Percentiles rank a stretch among this genome's conserved stretches.
These are phyloP conservation scores for Fusarium dimerum DNA, from an alignment of 2,329 filamentous ascomycete genomes.

Conservation along the genomic window DNA sequence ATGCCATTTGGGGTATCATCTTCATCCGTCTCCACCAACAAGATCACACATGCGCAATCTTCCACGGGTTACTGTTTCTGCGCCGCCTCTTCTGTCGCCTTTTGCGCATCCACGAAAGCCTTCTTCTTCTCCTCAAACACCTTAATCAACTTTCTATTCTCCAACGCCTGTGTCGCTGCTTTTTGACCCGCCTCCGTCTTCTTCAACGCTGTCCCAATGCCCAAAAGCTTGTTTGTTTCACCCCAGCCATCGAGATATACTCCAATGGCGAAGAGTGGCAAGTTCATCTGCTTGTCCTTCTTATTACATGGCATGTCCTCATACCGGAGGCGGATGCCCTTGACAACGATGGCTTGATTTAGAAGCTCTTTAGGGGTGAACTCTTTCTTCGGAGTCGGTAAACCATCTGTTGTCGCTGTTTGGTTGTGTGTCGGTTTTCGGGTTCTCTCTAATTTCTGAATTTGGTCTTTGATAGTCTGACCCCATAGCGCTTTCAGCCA, in stretches of 20 bases:
- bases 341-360: conserved; percentile 48
- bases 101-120: conserved; percentile 39
- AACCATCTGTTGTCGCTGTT: background rate
- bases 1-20: background rate
- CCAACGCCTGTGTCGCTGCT: conserved; percentile 64
- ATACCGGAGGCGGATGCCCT: conserved; percentile 63
- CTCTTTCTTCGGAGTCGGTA: conserved; percentile 4
- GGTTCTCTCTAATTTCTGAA: conserved; percentile 43
- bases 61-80: background rate
- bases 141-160: conserved; percentile 65
- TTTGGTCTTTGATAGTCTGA: conserved; percentile 59
- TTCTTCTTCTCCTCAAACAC: conserved; percentile 50
- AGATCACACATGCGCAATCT: background rate
- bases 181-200: conserved; percentile 71
- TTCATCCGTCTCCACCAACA: background rate
- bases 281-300: conserved; percentile 54
- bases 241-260: conserved; percentile 70
- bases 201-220: conserved; percentile 61
- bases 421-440: background rate
- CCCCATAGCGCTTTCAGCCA: conserved; percentile 82
- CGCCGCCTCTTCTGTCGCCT: conserved; percentile 1
- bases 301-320: conserved; percentile 53
- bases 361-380: conserved; percentile 34
- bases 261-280: conserved; percentile 63
- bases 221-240: conserved; percentile 62